phyloP scores from a whole-genome alignment of 2,329 filamentous ascomycete species.

The Dactylellina cionopaga region DNA sequence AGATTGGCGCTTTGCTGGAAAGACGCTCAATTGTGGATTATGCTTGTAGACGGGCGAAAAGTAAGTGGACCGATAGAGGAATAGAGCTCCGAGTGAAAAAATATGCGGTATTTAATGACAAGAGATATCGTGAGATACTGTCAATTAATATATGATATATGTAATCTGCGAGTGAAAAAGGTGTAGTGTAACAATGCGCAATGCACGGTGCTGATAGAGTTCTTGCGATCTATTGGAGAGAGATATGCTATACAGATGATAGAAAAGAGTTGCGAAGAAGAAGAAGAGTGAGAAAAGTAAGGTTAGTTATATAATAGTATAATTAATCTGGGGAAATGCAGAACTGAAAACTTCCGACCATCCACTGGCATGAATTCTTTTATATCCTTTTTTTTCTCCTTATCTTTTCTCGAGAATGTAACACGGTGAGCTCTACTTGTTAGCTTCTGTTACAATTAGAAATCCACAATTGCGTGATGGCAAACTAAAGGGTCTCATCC shows the following conservation, averaged over 20 bases:
- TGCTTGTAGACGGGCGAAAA: too few relatives aligned
- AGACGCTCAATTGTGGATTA: too few relatives aligned
- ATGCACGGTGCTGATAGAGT: neutral
- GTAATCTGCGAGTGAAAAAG: too few relatives aligned
- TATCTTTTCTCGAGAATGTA: too few relatives aligned
- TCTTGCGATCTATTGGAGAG: neutral
- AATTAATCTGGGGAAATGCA: slow-evolving; percentile 7
- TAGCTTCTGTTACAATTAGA: slow-evolving; percentile 23
- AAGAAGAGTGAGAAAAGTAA: neutral
- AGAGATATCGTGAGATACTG: neutral
- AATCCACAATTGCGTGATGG: slow-evolving; percentile 50
- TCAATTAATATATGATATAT: too few relatives aligned
- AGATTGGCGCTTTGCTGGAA: too few relatives aligned
- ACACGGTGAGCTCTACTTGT: neutral
- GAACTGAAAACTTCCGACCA: slow-evolving; percentile 3
- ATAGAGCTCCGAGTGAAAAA: neutral
- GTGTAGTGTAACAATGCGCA: neutral
- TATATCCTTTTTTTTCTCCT: slow-evolving; percentile 3
- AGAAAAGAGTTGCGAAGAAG: too few relatives aligned
- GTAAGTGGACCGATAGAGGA: neutral
- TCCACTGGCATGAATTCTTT: neutral
- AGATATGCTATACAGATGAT: too few relatives aligned
- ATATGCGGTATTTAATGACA: too few relatives aligned
- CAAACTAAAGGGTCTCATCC: neutral
- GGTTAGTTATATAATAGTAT: neutral